Evolutionary conservation across 768 basidiomycete species (phyloP).

Genomic region (Boletales sp.): DNA sequence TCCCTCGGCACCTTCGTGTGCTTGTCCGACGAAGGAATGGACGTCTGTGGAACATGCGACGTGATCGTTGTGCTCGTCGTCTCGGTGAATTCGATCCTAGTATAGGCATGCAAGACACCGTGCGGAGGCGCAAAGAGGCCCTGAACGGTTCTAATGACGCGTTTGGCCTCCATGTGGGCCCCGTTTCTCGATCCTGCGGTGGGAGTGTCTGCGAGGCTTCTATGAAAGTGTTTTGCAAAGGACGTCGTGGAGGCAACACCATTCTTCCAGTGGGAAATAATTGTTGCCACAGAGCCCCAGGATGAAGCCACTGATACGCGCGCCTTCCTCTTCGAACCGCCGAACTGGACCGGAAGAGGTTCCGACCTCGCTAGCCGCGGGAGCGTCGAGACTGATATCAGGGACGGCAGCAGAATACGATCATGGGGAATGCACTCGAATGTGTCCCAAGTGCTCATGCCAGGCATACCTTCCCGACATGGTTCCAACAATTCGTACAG

Average conservation of each 20-base stretch:
- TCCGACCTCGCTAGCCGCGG: no score
- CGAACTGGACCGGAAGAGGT: background rate
- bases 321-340: background rate
- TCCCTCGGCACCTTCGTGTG: background rate
- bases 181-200: no score
- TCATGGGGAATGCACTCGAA: no score
- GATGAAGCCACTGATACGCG: background rate
- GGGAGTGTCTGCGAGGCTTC: no score
- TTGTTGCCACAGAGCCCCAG: background rate
- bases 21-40: slow-evolving; percentile 1
- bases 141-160: background rate
- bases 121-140: background rate
- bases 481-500: no score
- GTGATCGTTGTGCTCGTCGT: background rate
- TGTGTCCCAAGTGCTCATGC: no score
- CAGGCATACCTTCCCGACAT: no score
- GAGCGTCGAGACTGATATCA: no score
- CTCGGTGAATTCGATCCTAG: background rate
- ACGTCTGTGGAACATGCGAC: background rate
- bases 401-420: no score
- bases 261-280: background rate
- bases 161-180: no score
- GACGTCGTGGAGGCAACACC: background rate
- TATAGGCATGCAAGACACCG: background rate
- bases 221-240: background rate